Evolutionary conservation across 208 protist species (phyloP), one percentile per base, ranked within the genome.

Genomic region (Crithidia sp.): DNA sequence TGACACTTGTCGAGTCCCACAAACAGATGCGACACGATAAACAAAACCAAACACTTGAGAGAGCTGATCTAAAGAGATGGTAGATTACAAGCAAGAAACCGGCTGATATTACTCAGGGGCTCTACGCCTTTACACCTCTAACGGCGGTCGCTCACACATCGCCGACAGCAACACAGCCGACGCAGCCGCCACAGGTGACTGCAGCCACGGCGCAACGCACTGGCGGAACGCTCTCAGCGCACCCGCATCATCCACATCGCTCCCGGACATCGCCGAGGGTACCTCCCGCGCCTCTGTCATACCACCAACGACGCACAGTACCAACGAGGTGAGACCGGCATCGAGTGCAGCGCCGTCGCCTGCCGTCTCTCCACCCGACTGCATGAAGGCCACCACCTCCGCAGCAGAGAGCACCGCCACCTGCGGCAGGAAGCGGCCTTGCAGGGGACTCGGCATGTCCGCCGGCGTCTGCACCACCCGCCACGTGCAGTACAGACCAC

Each of bases 391-490:
- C 45, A 67, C 13, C 60, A 74, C 74, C 59, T 79, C 74, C 13
- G 49, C 67, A 17, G 74, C 74, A 7, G 74, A 45, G 47, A 73
- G 67, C 19, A 84, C 67, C 14, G 70, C 49, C 67, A 90, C 36
- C 36, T 79, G 76, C 16, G 87, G 70, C 41, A 88, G 74, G n/a
- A 86, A 76, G 8, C 82, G 79, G 9, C 71, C 50, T 2, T 64
- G 66, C 16, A 90, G 69, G 19, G 82, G 78, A 9, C 73, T 41
- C 2, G 67, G 16, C 13, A 74, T 7, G 68, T 45, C 60, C 5
- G 59, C 14, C 0, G 82, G 80, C 36, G 85, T 43, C 55, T 73
- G 55, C 74, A 92, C 79, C 2, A 63, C 77, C 19, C 76, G 77
- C 87, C 87, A 92, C 14, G 50, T 19, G 53, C 65, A 71, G 7